Conservation (phyloP, 495 filamentous ascomycete genomes). For the Aspergillus taichungensis region DNA sequence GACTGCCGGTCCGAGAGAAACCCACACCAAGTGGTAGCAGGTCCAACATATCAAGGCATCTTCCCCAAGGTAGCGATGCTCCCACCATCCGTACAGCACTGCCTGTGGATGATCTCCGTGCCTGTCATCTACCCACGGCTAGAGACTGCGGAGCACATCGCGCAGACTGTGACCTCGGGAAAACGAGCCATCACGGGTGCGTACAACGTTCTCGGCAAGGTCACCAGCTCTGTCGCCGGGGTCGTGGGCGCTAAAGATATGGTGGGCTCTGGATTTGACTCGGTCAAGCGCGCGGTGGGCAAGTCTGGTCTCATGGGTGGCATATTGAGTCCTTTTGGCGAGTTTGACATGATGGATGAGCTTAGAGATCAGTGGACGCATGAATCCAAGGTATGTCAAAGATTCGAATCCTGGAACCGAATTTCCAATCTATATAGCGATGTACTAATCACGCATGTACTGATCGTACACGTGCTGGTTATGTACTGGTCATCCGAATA, state of each 20-base stretch:
- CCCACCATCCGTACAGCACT: slow-evolving; percentile 90
- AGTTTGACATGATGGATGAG: slow-evolving; percentile 90
- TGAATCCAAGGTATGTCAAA: slow-evolving; percentile 67
- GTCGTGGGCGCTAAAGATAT: slow-evolving; percentile 90
- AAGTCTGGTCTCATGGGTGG: slow-evolving; percentile 92
- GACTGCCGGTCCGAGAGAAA: slow-evolving; percentile 90
- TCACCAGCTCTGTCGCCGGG: slow-evolving; percentile 86
- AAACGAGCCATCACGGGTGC: slow-evolving; percentile 93
- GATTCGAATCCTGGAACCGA: background rate
- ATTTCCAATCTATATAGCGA: too few relatives aligned
- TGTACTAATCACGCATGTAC: too few relatives aligned
- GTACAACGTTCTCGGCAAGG: slow-evolving; percentile 90
- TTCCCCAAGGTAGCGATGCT: slow-evolving; percentile 92
- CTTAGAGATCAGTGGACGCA: slow-evolving; percentile 96
- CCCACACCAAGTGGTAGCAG: slow-evolving; percentile 85
- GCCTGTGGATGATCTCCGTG: slow-evolving; percentile 87
- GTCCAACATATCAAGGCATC: slow-evolving; percentile 91
- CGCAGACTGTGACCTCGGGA: slow-evolving; percentile 83
- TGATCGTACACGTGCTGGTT: too few relatives aligned
- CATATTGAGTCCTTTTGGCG: slow-evolving; percentile 92
- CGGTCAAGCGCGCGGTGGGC: slow-evolving; percentile 91
- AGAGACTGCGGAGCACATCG: slow-evolving; percentile 81
- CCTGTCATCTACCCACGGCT: slow-evolving; percentile 86
- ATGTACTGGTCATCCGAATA: too few relatives aligned
- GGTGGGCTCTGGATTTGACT: slow-evolving; percentile 82